These are phyloP conservation scores for Clathrus columnatus DNA, from an alignment of 768 basidiomycete species.

Conservation along the genomic window DNA sequence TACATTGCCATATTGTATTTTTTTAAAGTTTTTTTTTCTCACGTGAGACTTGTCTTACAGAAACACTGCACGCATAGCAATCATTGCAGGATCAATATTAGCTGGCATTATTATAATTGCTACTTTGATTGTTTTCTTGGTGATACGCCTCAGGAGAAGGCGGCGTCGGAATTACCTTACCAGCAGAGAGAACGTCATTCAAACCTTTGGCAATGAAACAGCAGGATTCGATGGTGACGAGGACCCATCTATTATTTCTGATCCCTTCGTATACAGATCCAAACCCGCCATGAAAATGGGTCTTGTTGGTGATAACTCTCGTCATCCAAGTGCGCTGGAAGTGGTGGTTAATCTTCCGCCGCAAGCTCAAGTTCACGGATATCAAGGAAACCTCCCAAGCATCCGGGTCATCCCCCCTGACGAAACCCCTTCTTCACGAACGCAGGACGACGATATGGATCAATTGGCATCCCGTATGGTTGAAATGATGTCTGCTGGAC, in stretches of 20 bases:
- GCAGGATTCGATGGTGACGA: constrained; percentile 5
- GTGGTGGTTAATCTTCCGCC: background rate
- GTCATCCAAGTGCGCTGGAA: background rate
- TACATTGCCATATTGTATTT: background rate
- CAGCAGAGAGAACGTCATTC: constrained; percentile 2
- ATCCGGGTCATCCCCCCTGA: background rate
- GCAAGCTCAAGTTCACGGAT: background rate
- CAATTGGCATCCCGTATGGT: constrained; percentile 7
- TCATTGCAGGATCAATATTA: constrained; percentile 3
- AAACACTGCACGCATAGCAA: background rate
- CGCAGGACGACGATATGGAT: constrained; percentile 9
- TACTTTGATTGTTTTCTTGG: background rate
- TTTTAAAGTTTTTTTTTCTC: background rate
- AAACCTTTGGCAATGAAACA: background rate
- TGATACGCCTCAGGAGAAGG: background rate
- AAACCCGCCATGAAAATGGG: background rate
- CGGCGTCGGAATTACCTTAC: background rate
- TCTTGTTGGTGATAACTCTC: background rate
- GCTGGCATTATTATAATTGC: background rate
- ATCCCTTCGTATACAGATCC: constrained; percentile 1
- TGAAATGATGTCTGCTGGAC: constrained; percentile 9
- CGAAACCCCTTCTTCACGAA: background rate
- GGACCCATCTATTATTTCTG: constrained; percentile 1
- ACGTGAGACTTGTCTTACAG: background rate
- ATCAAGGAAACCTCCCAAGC: constrained; percentile 3